phyloP scores from a whole-genome alignment of 139 green algal genomes.

The Tetradesmus lagerheimii region DNA sequence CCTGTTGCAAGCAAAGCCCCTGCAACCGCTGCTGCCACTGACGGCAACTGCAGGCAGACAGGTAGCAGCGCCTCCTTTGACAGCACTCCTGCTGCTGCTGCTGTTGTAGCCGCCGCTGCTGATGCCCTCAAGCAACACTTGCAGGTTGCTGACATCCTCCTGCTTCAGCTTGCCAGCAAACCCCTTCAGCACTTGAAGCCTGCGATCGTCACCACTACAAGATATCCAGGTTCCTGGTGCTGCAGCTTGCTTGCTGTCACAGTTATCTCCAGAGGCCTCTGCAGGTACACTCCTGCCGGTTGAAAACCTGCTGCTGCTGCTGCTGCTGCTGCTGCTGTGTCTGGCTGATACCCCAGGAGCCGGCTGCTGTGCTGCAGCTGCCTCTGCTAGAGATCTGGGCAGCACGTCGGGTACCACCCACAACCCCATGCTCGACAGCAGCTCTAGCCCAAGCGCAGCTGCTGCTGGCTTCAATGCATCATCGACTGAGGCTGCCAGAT shows the following conservation, averaged over 20 bases:
- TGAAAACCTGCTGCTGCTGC: no score
- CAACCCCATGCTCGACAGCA: not conserved
- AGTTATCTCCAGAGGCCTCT: no score
- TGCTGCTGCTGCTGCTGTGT: not conserved
- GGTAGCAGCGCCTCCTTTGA: no score
- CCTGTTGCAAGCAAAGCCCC: not conserved
- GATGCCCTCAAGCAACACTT: not conserved
- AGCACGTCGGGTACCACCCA: not conserved
- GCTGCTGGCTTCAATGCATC: not conserved
- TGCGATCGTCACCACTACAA: no score
- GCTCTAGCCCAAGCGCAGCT: not conserved
- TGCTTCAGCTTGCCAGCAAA: not conserved
- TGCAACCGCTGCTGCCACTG: not conserved
- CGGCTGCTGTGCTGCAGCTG: no score
- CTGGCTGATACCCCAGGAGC: not conserved
- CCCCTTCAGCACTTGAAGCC: no score
- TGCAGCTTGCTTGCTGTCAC: no score
- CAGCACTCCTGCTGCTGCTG: no score
- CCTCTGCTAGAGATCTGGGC: not conserved
- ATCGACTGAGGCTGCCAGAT: no score
- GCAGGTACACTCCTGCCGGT: no score
- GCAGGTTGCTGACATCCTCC: not conserved
- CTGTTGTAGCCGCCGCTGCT: not conserved
- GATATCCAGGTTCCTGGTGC: no score
- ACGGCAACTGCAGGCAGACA: no score